Base-by-base conservation (phyloP, 2,329 filamentous ascomycete genomes). In the Dactylellina parvicollis region DNA sequence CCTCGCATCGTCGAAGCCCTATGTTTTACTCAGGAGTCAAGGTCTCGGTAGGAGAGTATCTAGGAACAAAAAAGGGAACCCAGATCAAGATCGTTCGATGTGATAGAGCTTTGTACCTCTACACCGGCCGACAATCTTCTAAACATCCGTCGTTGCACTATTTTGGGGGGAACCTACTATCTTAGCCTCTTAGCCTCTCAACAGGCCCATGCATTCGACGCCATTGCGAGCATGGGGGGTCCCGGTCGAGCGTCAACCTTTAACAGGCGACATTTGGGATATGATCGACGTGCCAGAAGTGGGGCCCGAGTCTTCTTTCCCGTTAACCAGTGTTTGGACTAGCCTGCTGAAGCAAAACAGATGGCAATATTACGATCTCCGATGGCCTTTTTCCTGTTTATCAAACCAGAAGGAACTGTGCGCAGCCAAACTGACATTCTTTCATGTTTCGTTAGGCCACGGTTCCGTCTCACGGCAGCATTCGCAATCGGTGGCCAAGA, bases 181-280 rank as follows among this genome's bases (percentile, higher is more conserved):
- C 66, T 61, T 61, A 50, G 47, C 28, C 22, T 24, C 42, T 55
- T 52, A 40, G 42, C 42, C 26, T n/a, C n/a, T n/a, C n/a, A n/a
- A n/a, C n/a, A n/a, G n/a, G 42, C 42, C 40, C 47, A 59, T 49
- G 50, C 50, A 52, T 52, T 44, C 55, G 65, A 61, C 55, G 30
- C 55, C 49, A 38, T 38, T 44, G 24, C 32, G 34, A 56, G 69
- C 69, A 73, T 73, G 69, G 69, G 34, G 67, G 46, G 47, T 64
- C 69, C 69, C 60, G 60, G 69, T 73, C 69, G 47, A 73, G 69
- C 69, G 69, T 73, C 60, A 73, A 72, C 59, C 59, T 65, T 72
- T 61, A 56, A 60, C 69, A 73, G 69, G 69, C 69, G 69, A 73
- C 52, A 40, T 73, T 73, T 66, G 60, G 49, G 54, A 60, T 36